These are phyloP conservation scores for Globisporangium megalacanthum DNA, from an alignment of 352 stramenopile species.

Conservation along the genomic window DNA sequence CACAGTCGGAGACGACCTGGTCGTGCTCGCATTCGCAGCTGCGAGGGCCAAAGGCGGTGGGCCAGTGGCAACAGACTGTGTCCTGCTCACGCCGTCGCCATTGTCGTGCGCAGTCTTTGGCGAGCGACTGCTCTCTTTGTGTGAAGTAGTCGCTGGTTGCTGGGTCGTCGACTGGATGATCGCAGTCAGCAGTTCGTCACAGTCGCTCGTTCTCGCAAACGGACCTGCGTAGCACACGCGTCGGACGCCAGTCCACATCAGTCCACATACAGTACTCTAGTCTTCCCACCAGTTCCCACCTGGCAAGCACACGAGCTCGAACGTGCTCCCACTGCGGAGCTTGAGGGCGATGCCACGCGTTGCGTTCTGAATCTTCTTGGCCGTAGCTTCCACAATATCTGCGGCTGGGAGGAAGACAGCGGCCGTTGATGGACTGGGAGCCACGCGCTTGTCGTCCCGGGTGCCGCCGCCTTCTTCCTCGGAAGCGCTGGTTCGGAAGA, in stretches of 20 bases:
- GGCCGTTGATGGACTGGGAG: conserved; percentile 3
- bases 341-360: conserved; percentile 33
- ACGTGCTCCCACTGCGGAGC: conserved; percentile 22
- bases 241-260: background rate
- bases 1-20: background rate
- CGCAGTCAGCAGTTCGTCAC: conserved; percentile 38
- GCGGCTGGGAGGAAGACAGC: conserved; percentile 9
- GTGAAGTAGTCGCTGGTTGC: background rate
- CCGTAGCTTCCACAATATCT: conserved; percentile 20
- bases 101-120: background rate
- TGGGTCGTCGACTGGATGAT: conserved; percentile 14
- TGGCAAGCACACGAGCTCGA: conserved; percentile 67
- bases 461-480: background rate
- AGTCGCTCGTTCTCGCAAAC: conserved; percentile 26
- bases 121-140: no score
- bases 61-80: background rate
- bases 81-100: background rate
- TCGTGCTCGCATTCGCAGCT: background rate
- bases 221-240: conserved; percentile 15
- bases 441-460: conserved; percentile 1
- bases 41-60: background rate
- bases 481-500: background rate
- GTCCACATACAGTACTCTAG: background rate
- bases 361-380: conserved; percentile 38
- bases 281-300: conserved; percentile 12